These are phyloP conservation scores for Xanthoparmelia taractica DNA, from an alignment of 495 filamentous ascomycete genomes.

Conservation along the genomic window DNA sequence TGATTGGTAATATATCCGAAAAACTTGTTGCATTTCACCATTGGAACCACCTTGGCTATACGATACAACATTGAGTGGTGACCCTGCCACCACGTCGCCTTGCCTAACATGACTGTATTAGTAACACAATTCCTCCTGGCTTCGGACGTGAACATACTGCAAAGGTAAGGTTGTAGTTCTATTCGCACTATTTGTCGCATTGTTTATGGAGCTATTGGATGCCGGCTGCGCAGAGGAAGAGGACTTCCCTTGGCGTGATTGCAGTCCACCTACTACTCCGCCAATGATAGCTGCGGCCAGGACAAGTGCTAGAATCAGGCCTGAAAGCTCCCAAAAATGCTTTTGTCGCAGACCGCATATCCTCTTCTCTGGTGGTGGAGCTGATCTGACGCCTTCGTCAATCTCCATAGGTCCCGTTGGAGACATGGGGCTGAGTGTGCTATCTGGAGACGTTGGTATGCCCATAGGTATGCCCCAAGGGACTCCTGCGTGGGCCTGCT, in stretches of 20 bases:
- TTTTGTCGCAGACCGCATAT: slow-evolving; percentile 22
- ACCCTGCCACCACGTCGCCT: slow-evolving; percentile 21
- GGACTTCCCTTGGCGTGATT: slow-evolving; percentile 11
- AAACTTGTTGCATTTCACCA: slow-evolving; percentile 17
- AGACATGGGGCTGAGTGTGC: background rate
- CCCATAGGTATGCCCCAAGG: background rate
- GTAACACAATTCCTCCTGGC: background rate
- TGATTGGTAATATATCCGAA: slow-evolving; percentile 25
- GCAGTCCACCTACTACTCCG: slow-evolving; percentile 24
- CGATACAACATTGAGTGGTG: slow-evolving; percentile 22
- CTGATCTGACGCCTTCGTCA: slow-evolving; percentile 3
- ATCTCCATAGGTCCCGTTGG: background rate
- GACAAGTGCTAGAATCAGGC: slow-evolving; percentile 18
- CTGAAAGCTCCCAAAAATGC: slow-evolving; percentile 24
- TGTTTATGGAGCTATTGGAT: background rate
- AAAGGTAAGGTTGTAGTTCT: slow-evolving; percentile 3
- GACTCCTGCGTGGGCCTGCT: slow-evolving; percentile 12
- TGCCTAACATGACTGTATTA: slow-evolving; percentile 11
- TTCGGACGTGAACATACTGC: background rate
- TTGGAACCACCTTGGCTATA: slow-evolving; percentile 14
- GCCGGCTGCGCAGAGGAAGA: slow-evolving; percentile 8
- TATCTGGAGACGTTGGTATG: slow-evolving; percentile 8
- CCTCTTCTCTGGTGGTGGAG: slow-evolving; percentile 15
- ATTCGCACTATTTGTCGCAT: background rate
- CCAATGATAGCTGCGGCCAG: slow-evolving; percentile 23